Percentiles rank a stretch among this genome's conserved stretches.
Evolutionary conservation across 495 filamentous ascomycete genomes (phyloP).

Genomic region (Xylaria curta): DNA sequence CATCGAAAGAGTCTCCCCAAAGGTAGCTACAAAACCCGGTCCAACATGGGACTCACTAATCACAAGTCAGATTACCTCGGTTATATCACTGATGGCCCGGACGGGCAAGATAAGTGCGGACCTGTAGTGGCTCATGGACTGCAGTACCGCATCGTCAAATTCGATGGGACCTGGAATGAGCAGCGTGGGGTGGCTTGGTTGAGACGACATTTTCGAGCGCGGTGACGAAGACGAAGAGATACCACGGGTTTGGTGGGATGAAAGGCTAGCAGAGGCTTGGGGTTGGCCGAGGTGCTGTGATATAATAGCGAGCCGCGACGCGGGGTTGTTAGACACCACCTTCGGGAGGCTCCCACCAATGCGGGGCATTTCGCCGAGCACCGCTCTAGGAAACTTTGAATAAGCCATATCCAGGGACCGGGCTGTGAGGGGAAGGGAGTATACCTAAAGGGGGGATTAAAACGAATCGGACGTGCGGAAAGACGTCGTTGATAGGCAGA

Average conservation of each 20-base stretch:
- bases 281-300: slow-evolving; percentile 72
- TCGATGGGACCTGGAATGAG: slow-evolving; percentile 97
- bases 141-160: slow-evolving; percentile 95
- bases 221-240: slow-evolving; percentile 38
- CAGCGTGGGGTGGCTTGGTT: slow-evolving; percentile 79
- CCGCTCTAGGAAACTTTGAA: slow-evolving; percentile 39
- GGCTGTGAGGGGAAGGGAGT: background rate
- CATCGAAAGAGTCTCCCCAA: slow-evolving; percentile 87
- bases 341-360: slow-evolving; percentile 32
- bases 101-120: slow-evolving; percentile 48
- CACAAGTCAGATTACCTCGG: slow-evolving; percentile 8
- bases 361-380: slow-evolving; percentile 52
- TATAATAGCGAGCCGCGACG: slow-evolving; percentile 78
- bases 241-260: slow-evolving; percentile 42
- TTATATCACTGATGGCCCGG: background rate
- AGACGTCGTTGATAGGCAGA: slow-evolving; percentile 17
- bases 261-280: slow-evolving; percentile 62
- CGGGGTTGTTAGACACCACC: slow-evolving; percentile 59
- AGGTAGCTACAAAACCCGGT: slow-evolving; percentile 83
- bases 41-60: slow-evolving; percentile 89
- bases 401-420: slow-evolving; percentile 38
- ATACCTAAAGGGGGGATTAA: slow-evolving; percentile 23
- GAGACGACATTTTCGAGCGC: slow-evolving; percentile 71
- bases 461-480: background rate
- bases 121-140: slow-evolving; percentile 97